Evolutionary conservation across 2,329 filamentous ascomycete genomes (phyloP).

Genomic region (Alternaria brassicicola): DNA sequence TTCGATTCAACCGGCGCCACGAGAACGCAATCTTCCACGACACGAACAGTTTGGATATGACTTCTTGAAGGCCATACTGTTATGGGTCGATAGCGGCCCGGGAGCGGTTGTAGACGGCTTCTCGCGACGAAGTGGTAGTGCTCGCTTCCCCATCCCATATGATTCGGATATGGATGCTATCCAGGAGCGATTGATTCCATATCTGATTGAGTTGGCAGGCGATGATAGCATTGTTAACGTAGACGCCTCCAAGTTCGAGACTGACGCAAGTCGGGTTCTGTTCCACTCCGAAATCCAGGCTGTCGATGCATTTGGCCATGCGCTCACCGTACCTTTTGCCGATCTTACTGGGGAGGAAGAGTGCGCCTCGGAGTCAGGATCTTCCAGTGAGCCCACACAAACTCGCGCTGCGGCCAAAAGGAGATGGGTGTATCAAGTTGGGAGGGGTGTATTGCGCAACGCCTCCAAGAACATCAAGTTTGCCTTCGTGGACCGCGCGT

Average conservation of each 20-base stretch:
- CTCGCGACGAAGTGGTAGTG: conserved; percentile 53
- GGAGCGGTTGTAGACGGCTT: conserved; percentile 63
- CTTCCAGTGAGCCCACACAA: conserved; percentile 45
- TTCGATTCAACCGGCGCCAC: conserved; percentile 55
- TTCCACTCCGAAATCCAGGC: conserved; percentile 62
- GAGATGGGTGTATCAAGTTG: conserved; percentile 67
- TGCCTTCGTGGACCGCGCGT: conserved; percentile 64
- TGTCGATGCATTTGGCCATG: conserved; percentile 62
- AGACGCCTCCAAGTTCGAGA: conserved; percentile 64
- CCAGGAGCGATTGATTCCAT: conserved; percentile 64
- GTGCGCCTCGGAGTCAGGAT: conserved; percentile 24
- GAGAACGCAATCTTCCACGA: conserved; percentile 40
- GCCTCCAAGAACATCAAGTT: conserved; percentile 63
- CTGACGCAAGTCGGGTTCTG: conserved; percentile 59
- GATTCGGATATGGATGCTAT: conserved; percentile 60
- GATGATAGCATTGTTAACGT: conserved; percentile 60
- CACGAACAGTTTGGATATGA: conserved; percentile 66
- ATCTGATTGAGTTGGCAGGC: conserved; percentile 61
- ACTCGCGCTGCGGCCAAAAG: conserved; percentile 52
- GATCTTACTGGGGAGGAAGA: conserved; percentile 54
- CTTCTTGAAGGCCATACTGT: conserved; percentile 66
- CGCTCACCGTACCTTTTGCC: conserved; percentile 59
- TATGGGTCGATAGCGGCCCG: conserved; percentile 67
- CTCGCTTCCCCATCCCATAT: conserved; percentile 60
- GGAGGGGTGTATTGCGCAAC: conserved; percentile 64